Conservation (phyloP, 1,284 basidiomycete species). For the Heterobasidion occidentale region DNA sequence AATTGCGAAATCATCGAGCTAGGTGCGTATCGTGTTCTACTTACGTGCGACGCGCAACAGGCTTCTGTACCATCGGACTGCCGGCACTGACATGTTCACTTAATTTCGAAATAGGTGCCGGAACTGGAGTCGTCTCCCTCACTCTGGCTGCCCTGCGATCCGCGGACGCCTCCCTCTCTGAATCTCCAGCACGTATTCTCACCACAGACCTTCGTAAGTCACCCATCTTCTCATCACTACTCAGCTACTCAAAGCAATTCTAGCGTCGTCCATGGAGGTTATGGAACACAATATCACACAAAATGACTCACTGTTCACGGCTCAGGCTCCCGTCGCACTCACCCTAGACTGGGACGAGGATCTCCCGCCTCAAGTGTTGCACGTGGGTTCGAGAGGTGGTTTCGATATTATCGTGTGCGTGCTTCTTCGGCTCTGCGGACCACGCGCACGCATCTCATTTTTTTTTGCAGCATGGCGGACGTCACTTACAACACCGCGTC, state of each 20-base stretch:
- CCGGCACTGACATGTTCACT: neutral
- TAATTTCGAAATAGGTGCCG: conserved; percentile 48
- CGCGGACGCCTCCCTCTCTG: conserved; percentile 10
- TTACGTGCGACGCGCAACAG: neutral
- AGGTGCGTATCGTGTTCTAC: conserved; percentile 38
- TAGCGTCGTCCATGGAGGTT: conserved; percentile 75
- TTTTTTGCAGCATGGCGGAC: conserved; percentile 66
- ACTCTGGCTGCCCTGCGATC: conserved; percentile 48
- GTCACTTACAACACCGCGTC: conserved; percentile 85
- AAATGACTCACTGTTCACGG: conserved; percentile 34
- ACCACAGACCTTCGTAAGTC: conserved; percentile 71
- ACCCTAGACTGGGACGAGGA: conserved; percentile 69
- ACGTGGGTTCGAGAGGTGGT: conserved; percentile 14
- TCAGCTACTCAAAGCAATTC: neutral
- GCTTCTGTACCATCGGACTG: too few relatives aligned
- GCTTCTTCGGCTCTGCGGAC: neutral
- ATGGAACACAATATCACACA: conserved; percentile 60
- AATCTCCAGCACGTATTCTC: conserved; percentile 35
- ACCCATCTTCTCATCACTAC: neutral
- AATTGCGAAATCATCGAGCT: conserved; percentile 51
- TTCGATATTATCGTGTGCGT: conserved; percentile 54
- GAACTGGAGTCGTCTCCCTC: conserved; percentile 77
- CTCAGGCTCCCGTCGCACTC: conserved; percentile 27
- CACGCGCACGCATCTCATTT: neutral
- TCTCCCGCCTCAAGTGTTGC: conserved; percentile 38